Conservation (phyloP, 306 rosid species). For the Rosa persica region DNA sequence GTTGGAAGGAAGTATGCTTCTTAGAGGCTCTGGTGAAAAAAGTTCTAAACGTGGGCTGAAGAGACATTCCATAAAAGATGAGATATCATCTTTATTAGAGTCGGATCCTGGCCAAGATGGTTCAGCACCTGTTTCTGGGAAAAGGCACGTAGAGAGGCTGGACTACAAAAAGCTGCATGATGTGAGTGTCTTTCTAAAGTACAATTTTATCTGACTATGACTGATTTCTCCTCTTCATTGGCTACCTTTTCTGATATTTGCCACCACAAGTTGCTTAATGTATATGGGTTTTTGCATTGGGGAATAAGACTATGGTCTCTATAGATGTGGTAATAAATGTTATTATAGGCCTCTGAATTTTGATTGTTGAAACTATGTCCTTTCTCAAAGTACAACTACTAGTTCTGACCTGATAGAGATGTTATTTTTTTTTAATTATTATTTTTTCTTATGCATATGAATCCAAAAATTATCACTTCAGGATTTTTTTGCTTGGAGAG, state of each 20-base stretch:
- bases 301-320: not conserved
- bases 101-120: conserved; percentile 53
- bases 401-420: conserved; percentile 3
- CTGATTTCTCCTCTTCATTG: conserved; percentile 18
- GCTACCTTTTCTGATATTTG: conserved; percentile 2
- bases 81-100: conserved; percentile 53
- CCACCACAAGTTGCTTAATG: not conserved
- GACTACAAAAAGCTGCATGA: conserved; percentile 96
- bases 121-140: conserved; percentile 47
- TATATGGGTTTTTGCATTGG: not conserved
- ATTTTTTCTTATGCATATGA: not conserved
- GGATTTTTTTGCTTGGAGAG: not conserved
- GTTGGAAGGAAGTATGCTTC: conserved; percentile 19
- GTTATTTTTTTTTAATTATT: not conserved
- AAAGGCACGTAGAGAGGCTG: conserved; percentile 70
- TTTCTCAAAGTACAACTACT: not conserved
- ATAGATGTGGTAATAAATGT: not conserved
- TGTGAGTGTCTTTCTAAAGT: conserved; percentile 60
- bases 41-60: conserved; percentile 35
- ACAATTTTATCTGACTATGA: conserved; percentile 16
- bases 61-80: conserved; percentile 52
- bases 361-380: not conserved
- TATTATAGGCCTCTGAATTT: conserved; percentile 6
- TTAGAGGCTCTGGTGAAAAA: conserved; percentile 39
- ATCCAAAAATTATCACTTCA: not conserved